These are phyloP conservation scores for Dinochytrium kinnereticum DNA, from an alignment of 371 early-diverging fungal genomes.

Conservation along the genomic window DNA sequence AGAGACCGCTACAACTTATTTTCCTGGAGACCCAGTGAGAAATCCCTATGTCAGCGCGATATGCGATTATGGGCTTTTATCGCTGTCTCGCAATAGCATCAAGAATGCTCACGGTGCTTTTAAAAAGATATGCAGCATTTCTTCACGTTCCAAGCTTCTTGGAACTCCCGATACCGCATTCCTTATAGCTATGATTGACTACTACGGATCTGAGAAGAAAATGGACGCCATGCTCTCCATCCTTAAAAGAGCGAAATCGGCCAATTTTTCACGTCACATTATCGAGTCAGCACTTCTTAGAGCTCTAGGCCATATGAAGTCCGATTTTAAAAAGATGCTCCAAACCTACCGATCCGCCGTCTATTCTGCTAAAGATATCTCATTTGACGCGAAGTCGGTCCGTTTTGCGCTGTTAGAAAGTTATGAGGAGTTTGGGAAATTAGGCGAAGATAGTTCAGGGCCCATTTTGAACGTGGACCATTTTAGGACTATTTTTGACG, in stretches of 20 bases:
- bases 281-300: neutral
- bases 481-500: neutral
- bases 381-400: neutral
- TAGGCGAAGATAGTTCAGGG: neutral
- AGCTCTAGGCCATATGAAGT: neutral
- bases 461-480: neutral
- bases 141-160: neutral
- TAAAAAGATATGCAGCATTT: neutral
- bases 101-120: neutral
- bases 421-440: neutral
- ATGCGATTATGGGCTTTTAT: neutral
- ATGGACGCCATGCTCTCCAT: neutral
- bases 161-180: neutral
- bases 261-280: neutral
- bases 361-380: neutral
- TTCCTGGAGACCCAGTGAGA: neutral
- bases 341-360: slow-evolving; percentile 2
- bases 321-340: neutral
- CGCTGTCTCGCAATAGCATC: neutral
- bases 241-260: neutral
- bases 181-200: neutral
- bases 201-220: neutral
- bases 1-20: neutral
- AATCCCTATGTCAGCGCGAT: neutral
- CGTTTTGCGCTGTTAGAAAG: neutral